Base-by-base conservation (phyloP, 2,329 filamentous ascomycete genomes). In the Pestalotiopsis fici region DNA sequence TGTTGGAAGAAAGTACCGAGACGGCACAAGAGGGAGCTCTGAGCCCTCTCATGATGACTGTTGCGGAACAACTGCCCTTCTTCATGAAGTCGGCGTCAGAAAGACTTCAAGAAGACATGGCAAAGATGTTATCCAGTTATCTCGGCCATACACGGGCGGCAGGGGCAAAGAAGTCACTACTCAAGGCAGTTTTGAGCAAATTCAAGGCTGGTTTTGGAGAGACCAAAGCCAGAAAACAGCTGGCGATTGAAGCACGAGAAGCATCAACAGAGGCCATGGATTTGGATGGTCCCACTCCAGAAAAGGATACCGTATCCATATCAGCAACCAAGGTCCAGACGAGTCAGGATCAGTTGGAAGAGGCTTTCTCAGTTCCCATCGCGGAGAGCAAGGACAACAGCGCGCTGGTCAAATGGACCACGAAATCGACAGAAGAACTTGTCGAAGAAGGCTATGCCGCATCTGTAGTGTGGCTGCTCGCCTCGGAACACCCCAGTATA, bases 31-130 rank as follows among this genome's bases (percentile, higher is more conserved):
- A 59, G 11, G 71, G 79, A 72, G 71, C 59, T 74, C 81, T 35
- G 77, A 94, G 92, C 71, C 85, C 94, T 21, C 74, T 97, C 3
- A 83, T 90, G 12, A 85, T 93, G 71, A 87, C 90, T 0, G 83
- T 97, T 23, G 81, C 88, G 3, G 95, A 98, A 76, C 95, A 98
- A 77, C 87, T 94, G 79, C 87, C 90, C 0, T 97, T 93, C 73
- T 81, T 88, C 2, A 79, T 87, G 13, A 87, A 87, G 64, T 83
- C 83, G 4, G 70, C 72, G 3, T 82, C 82, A 2, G 82, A 83
- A 39, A 74, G 81, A 9, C 74, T 79, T 1, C 72, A 86, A 3
- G 75, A 80, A 35, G 79, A 83, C 2, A 80, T 93, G 18, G 85
- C 87, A 1, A 77, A 80, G 31, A 90, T 92, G 74, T 77, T 93